Evolutionary conservation across 2,329 filamentous ascomycete genomes (phyloP).

Genomic region (Trichophyton simii): DNA sequence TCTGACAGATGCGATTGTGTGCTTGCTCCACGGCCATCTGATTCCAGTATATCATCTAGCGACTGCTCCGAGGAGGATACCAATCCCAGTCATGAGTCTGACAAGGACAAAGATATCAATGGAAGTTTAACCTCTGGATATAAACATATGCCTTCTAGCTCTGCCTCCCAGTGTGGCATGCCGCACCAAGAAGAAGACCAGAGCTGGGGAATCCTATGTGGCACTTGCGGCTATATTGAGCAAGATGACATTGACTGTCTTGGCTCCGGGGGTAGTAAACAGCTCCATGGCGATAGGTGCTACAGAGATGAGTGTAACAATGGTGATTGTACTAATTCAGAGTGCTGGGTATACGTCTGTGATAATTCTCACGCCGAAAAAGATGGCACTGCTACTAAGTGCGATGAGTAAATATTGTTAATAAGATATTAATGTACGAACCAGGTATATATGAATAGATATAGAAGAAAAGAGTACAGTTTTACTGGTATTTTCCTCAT

Average conservation of each 20-base stretch:
- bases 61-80: background rate
- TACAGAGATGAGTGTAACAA: background rate
- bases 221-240: background rate
- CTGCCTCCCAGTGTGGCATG: background rate
- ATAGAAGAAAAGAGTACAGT: too few relatives aligned
- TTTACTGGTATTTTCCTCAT: too few relatives aligned
- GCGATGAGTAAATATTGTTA: too few relatives aligned
- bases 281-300: background rate
- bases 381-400: background rate
- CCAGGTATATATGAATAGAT: too few relatives aligned
- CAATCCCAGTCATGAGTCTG: background rate
- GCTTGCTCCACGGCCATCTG: background rate
- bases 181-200: background rate
- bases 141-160: background rate
- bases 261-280: background rate
- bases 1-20: background rate
- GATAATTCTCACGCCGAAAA: background rate
- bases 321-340: background rate
- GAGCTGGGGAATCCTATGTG: background rate
- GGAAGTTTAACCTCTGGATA: background rate
- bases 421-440: too few relatives aligned
- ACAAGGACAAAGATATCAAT: background rate
- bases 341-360: background rate
- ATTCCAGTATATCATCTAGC: background rate
- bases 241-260: background rate